These are phyloP conservation scores for Glaciozyma antarctica DNA, from an alignment of 768 basidiomycete species.

Conservation along the genomic window DNA sequence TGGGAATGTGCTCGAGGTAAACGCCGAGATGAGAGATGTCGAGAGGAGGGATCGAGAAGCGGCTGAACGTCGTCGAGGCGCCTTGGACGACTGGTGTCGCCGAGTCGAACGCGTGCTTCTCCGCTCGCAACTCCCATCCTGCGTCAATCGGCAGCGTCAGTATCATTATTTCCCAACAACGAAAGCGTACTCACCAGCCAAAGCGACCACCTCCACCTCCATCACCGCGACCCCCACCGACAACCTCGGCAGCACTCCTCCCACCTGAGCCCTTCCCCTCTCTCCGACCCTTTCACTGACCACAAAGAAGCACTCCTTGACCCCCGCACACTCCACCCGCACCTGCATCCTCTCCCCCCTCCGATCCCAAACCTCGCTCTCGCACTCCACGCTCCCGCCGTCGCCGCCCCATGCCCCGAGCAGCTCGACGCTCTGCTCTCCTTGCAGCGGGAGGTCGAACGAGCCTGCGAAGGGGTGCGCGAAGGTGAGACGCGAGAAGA, in stretches of 20 bases:
- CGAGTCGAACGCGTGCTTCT: background rate
- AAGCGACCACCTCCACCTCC: background rate
- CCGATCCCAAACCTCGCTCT: no score
- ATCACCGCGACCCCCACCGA: background rate
- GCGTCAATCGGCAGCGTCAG: background rate
- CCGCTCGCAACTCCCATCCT: background rate
- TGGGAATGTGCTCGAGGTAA: background rate
- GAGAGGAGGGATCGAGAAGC: background rate
- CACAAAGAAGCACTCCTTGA: no score
- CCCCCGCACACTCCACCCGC: no score
- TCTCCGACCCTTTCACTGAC: background rate
- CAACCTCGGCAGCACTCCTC: background rate
- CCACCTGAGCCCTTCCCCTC: background rate
- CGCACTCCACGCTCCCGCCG: no score
- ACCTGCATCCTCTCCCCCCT: no score
- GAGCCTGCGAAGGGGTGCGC: background rate
- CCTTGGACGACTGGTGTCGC: background rate
- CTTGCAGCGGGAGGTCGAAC: no score
- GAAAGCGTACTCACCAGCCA: background rate
- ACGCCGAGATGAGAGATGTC: background rate
- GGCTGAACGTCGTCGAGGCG: background rate
- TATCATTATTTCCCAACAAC: background rate
- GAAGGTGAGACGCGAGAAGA: background rate
- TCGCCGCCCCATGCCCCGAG: no score
- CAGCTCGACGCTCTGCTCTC: no score